Conservation (phyloP, 78 protist species). For the Andalucia godoyi region DNA sequence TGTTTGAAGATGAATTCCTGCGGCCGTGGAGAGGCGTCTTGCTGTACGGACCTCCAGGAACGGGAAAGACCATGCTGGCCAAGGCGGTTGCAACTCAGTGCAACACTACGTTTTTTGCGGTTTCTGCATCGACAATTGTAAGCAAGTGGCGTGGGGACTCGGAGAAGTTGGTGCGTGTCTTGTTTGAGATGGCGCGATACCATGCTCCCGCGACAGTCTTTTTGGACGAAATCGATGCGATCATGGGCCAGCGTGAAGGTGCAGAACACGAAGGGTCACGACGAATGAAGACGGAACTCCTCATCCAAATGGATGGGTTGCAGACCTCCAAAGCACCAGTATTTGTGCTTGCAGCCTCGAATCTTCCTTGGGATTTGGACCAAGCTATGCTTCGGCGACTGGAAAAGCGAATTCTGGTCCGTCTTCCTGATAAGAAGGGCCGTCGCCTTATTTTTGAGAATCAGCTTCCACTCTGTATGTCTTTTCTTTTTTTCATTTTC, state of each 20-base stretch:
- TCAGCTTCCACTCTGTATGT: neutral
- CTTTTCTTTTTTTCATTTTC: too few species aligned
- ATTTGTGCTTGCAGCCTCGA: conserved; percentile 46
- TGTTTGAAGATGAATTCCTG: conserved; percentile 46
- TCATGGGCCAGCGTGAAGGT: conserved; percentile 36
- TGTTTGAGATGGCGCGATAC: conserved; percentile 48
- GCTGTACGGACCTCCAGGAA: conserved; percentile 60
- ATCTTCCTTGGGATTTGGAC: conserved; percentile 47
- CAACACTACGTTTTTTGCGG: conserved; percentile 70
- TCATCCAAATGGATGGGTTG: conserved; percentile 62
- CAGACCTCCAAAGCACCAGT: neutral
- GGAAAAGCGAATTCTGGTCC: conserved; percentile 40
- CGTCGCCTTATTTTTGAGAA: neutral
- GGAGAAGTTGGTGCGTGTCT: conserved; percentile 68
- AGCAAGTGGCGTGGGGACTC: conserved; percentile 82
- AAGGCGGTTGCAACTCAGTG: conserved; percentile 81
- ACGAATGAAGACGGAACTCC: conserved; percentile 73
- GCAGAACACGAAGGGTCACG: conserved; percentile 68
- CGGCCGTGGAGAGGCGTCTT: conserved; percentile 73
- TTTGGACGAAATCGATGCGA: conserved; percentile 72
- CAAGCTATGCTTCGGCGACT: conserved; percentile 31
- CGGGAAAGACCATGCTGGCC: conserved; percentile 60
- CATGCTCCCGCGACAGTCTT: conserved; percentile 66
- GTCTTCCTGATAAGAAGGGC: conserved; percentile 17
- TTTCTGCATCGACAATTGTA: conserved; percentile 47